phyloP scores from a whole-genome alignment of 176 grass and related monocot genomes.

The Carex parvula region DNA sequence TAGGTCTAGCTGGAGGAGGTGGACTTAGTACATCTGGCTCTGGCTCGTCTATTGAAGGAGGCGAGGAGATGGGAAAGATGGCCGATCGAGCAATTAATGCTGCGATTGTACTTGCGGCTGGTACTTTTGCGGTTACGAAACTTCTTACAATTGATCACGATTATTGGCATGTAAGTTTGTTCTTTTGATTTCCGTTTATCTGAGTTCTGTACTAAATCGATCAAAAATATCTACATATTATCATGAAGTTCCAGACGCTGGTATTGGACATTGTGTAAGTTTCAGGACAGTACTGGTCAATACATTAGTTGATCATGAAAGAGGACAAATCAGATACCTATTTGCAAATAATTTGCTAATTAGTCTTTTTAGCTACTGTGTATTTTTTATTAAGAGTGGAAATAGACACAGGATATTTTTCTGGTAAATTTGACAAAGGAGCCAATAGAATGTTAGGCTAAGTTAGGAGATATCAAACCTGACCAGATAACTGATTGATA shows the following conservation, averaged over 20 bases:
- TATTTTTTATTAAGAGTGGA: neutral
- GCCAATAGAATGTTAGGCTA: neutral
- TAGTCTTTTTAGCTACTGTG: neutral
- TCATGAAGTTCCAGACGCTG: neutral
- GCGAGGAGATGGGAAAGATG: slow-evolving; percentile 38
- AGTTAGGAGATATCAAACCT: neutral
- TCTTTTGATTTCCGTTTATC: neutral
- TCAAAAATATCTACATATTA: neutral
- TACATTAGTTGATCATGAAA: neutral
- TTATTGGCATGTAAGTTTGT: slow-evolving; percentile 80
- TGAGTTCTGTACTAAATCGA: neutral
- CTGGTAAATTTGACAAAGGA: neutral
- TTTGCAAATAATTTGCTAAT: neutral
- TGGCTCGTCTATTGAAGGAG: neutral
- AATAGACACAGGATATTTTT: neutral
- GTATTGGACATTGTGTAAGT: neutral
- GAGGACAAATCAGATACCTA: neutral
- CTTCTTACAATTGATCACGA: slow-evolving; percentile 92
- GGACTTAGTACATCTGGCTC: slow-evolving; percentile 5
- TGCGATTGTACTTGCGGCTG: slow-evolving; percentile 78
- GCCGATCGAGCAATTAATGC: slow-evolving; percentile 68
- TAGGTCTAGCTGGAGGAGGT: slow-evolving; percentile 21
- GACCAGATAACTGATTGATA: neutral
- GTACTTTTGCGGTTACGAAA: slow-evolving; percentile 88
- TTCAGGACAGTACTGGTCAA: neutral